Evolutionary conservation across 1,284 basidiomycete genomes (phyloP), one percentile per base, ranked within the genome.

Genomic region (Lentinula novae-zelandiae): DNA sequence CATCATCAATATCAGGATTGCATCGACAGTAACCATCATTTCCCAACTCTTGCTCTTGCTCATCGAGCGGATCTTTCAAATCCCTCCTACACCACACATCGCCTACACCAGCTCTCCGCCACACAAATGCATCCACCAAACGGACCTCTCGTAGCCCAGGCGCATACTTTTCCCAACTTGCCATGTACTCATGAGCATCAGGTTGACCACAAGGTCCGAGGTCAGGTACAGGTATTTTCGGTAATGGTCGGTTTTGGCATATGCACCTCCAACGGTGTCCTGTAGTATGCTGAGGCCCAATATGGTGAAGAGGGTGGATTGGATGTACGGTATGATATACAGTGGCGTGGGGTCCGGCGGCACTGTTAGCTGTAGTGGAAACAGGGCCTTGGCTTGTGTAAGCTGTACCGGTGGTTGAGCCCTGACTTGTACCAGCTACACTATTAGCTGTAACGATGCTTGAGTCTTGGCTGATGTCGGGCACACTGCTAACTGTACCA

Each of bases 121-220:
- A 69, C 48, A 65, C 58, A 34, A 58, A 63, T 0, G 48, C 53
- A n/a, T 66, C 62, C 1, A 65, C 66, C 49, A 69, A 65, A 54
- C 65, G 64, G 22, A 69, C 66, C 57, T 65, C 60, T 36, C 61
- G 60, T 22, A 69, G 58, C 12, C 51, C 31, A 15, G 56, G 59
- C 15, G 65, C 65, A 34, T 65, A 58, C 49, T 61, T 67, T 20
- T 53, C 55, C 68, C 68, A 69, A 2, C 66, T 63, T 13, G 62
- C 60, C 5, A 69, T 61, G 27, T 63, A 61, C 13, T 62, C 64
- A 34, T 56, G 54, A 13, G 44, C 54, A 46, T 56, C 42, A 17
- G 54, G 54, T 4, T 15, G 27, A 31, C 39, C 54, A 9, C 39
- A 56, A 34, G 54, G 54, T 5, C 54, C 54, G 27, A 56, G 36